Evolutionary conservation across 2,329 filamentous ascomycete species (phyloP), one percentile per base, ranked within the genome.

Genomic region (Ophiostoma populinum): DNA sequence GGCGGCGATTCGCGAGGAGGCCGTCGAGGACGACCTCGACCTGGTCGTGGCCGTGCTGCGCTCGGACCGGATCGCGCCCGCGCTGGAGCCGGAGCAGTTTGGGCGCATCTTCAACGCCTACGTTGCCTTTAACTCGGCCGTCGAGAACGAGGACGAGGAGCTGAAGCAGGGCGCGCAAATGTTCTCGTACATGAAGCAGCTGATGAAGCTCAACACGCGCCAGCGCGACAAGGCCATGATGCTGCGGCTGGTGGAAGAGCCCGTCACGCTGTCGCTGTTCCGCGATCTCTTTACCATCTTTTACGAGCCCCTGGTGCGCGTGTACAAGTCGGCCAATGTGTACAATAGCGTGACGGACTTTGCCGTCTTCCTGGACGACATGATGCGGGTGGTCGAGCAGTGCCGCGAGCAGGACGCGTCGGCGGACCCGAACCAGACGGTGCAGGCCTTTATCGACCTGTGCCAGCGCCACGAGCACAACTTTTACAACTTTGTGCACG

Each of bases 401-500:
- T 76, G 71, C 46, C 62, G 70, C 38, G 70, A 76, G 41, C 69
- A 76, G 47, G 90, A 95, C 52, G 79, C 90, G 30, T 86, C 82
- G 2, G 85, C 87, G 2, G 90, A 98, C 52, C 90, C 90, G 5
- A 98, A 98, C 53, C 86, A 94, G 60, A 98, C 90, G 0, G 90
- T 98, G 1, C 90, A 98, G 53, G 79, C 85, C 12, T 98, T 98
- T 51, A 98, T 98, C 49, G 90, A 98, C 51, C 68, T 98, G 16
- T 98, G 90, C 55, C 79, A 82, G 45, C 74, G 90, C 28, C 90
- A 98, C 53, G 83, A 98, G 56, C 75, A 92, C 52, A 92, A 92
- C 57, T 87, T 98, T 52, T 98, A 95, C 67, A 95, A 93, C 54
- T 98, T 98, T 53, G 80, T 98, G 4, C 90, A 98, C 54, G 90